Conservation (phyloP, 345 rosid species). For the Gossypium stocksii region DNA sequence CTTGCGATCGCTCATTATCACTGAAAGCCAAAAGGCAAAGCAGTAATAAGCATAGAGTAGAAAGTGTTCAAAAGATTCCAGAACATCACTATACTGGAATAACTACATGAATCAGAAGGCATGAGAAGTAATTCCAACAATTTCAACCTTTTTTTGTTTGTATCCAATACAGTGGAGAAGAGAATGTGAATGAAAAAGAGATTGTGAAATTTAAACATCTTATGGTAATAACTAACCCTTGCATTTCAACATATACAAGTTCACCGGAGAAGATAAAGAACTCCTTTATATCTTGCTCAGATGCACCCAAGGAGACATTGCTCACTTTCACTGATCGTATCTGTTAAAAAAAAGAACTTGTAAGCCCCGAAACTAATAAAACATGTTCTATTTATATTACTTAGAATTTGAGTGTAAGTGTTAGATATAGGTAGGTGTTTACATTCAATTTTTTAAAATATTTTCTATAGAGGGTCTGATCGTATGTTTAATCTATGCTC, state of each 20-base stretch:
- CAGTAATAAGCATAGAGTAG: neutral
- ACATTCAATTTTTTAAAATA: neutral
- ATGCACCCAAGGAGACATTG: slow-evolving; percentile 65
- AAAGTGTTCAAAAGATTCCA: neutral
- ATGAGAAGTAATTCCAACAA: neutral
- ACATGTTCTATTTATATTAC: neutral
- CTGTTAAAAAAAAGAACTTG: slow-evolving; percentile 26
- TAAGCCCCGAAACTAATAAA: neutral
- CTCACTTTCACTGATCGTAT: slow-evolving; percentile 66
- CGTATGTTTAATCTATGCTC: neutral
- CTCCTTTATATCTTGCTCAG: slow-evolving; percentile 73
- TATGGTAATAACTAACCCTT: slow-evolving; percentile 34
- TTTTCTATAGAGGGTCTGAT: too few species aligned
- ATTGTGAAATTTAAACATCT: neutral
- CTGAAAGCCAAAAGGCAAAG: slow-evolving; percentile 25
- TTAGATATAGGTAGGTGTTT: neutral
- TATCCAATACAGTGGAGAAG: neutral
- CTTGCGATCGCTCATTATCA: slow-evolving; percentile 47
- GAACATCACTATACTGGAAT: neutral
- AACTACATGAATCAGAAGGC: neutral
- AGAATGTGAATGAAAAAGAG: too few species aligned
- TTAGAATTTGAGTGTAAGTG: neutral
- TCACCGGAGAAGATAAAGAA: slow-evolving; percentile 94
- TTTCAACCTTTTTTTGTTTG: neutral
- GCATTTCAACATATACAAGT: slow-evolving; percentile 60